phyloP scores from a whole-genome alignment of 1,284 basidiomycete genomes.

The Nidula niveotomentosa region DNA sequence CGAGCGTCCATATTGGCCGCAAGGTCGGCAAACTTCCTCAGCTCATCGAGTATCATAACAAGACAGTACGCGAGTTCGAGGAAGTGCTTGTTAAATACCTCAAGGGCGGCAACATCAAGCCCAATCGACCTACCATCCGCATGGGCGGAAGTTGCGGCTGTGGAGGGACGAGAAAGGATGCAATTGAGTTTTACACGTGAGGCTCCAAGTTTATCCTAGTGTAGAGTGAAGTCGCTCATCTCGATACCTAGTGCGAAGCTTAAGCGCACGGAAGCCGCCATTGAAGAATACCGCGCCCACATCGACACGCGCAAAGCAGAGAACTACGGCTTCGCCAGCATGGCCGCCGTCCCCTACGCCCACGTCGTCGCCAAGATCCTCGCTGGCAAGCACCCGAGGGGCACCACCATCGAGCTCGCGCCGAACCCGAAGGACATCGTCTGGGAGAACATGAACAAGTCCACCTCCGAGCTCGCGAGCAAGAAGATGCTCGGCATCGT shows the following conservation, averaged over 20 bases:
- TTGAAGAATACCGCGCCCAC: constrained; percentile 76
- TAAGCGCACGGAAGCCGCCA: constrained; percentile 73
- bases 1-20: constrained; percentile 80
- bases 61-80: constrained; percentile 85
- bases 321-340: constrained; percentile 91
- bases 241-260: constrained; percentile 54
- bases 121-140: constrained; percentile 73
- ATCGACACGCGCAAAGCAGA: constrained; percentile 81
- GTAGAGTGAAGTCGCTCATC: no score
- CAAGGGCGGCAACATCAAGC: constrained; percentile 71
- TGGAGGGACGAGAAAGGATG: constrained; percentile 77
- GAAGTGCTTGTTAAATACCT: constrained; percentile 82
- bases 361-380: constrained; percentile 80
- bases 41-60: constrained; percentile 84
- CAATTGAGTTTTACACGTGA: constrained; percentile 83
- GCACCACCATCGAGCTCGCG: constrained; percentile 69
- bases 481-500: constrained; percentile 76
- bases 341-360: constrained; percentile 91
- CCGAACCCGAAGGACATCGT: constrained; percentile 88
- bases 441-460: constrained; percentile 86
- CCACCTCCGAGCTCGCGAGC: constrained; percentile 62
- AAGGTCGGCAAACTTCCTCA: constrained; percentile 75
- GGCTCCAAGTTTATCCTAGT: constrained; percentile 20
- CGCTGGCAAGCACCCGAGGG: constrained; percentile 67
- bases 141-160: constrained; percentile 73